Evolutionary conservation across 768 basidiomycete species (phyloP).

Genomic region (Sporobolomyces roseus): DNA sequence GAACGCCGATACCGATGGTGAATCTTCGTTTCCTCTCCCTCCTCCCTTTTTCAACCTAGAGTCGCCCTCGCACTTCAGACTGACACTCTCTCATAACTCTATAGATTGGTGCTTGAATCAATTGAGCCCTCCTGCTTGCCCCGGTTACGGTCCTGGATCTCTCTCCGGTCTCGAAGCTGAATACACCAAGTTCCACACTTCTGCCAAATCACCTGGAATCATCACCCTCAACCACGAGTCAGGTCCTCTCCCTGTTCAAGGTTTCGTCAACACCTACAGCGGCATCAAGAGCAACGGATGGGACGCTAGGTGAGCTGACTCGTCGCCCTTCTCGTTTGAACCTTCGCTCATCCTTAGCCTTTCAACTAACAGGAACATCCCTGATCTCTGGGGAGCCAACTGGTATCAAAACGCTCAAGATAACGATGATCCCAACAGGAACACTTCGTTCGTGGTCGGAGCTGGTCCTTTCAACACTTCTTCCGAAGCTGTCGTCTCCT

Average conservation of each 20-base stretch:
- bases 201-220: constrained; percentile 55
- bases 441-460: constrained; percentile 12
- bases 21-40: too few species aligned
- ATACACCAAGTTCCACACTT: constrained; percentile 5
- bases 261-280: constrained; percentile 55
- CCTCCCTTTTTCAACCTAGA: too few species aligned
- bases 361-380: constrained; percentile 27
- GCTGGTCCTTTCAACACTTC: constrained; percentile 11
- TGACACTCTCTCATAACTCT: too few species aligned
- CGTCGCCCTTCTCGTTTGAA: too few species aligned
- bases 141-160: not conserved
- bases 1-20: too few species aligned
- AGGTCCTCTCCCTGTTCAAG: constrained; percentile 58
- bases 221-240: constrained; percentile 82
- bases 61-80: too few species aligned
- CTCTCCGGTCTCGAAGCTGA: constrained; percentile 16
- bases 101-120: constrained; percentile 34
- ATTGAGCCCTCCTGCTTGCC: constrained; percentile 9
- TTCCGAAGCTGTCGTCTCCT: not conserved
- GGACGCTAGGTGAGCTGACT: constrained; percentile 56
- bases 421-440: constrained; percentile 16
- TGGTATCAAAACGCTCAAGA: constrained; percentile 31
- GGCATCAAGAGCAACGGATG: constrained; percentile 65
- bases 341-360: too few species aligned
- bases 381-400: constrained; percentile 12